Percentiles rank a stretch among this genome's conserved stretches.
These are phyloP conservation scores for Solanum medicagineum DNA, from an alignment of 257 asterid species.

Conservation along the genomic window DNA sequence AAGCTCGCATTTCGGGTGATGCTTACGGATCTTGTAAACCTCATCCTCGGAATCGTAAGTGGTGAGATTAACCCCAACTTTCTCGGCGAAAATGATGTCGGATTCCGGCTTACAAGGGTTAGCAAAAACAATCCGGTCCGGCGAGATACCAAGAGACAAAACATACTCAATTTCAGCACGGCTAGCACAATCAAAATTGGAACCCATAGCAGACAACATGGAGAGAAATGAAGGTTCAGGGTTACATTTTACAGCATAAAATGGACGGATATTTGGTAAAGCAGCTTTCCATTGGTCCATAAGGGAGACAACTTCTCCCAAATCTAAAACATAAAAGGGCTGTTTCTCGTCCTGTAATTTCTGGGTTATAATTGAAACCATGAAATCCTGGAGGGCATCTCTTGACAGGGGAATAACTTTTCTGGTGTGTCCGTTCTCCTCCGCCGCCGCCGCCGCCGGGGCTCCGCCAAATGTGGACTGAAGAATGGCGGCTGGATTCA, in stretches of 20 bases:
- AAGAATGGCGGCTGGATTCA: conserved; percentile 3
- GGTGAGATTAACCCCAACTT: neutral
- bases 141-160: conserved; percentile 2
- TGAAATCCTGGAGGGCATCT: conserved; percentile 7
- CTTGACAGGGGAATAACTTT: neutral
- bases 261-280: conserved; percentile 4
- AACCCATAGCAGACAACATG: conserved; percentile 1
- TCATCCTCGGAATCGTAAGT: neutral
- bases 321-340: conserved; percentile 4
- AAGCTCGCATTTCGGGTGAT: neutral
- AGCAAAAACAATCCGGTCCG: conserved; percentile 1
- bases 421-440: neutral
- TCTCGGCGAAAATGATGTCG: neutral
- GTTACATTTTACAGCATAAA: conserved; percentile 9
- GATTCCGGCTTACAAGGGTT: conserved; percentile 5
- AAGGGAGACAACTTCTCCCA: conserved; percentile 1
- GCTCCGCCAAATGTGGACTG: neutral
- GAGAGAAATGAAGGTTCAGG: conserved; percentile 2
- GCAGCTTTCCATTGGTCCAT: conserved; percentile 3
- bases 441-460: neutral
- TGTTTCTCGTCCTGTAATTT: neutral
- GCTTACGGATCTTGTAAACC: neutral
- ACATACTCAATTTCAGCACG: conserved; percentile 6
- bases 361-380: neutral
- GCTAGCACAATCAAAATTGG: conserved; percentile 8